phyloP scores from a whole-genome alignment of 1,284 basidiomycete genomes.

The Tremellales sp. region DNA sequence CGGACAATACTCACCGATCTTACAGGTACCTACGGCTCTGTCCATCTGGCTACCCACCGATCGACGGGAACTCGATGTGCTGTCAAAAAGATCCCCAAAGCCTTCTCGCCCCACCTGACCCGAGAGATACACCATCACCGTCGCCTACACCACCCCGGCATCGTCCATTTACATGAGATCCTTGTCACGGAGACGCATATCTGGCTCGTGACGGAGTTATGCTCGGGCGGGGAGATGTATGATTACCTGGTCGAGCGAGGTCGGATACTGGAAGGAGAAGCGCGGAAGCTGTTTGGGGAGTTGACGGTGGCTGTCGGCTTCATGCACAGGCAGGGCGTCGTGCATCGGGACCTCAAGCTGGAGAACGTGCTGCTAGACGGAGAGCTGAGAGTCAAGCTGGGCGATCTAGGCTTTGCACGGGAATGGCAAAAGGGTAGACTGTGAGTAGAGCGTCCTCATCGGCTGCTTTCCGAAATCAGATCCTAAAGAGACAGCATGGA shows the following conservation, averaged over 20 bases:
- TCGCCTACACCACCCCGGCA: conserved; percentile 87
- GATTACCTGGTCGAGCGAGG: conserved; percentile 96
- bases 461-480: no score
- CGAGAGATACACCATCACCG: conserved; percentile 98
- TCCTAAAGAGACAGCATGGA: conserved; percentile 65
- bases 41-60: conserved; percentile 86
- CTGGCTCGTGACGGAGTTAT: conserved; percentile 97
- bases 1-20: conserved; percentile 1
- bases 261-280: conserved; percentile 74
- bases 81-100: conserved; percentile 96
- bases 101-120: conserved; percentile 80
- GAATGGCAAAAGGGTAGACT: conserved; percentile 80
- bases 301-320: conserved; percentile 93
- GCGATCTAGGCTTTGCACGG: conserved; percentile 94
- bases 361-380: conserved; percentile 93
- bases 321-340: conserved; percentile 80
- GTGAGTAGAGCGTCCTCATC: conserved; percentile 19
- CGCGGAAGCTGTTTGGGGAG: conserved; percentile 82
- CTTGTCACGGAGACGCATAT: conserved; percentile 92
- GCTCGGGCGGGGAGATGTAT: conserved; percentile 92
- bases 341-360: conserved; percentile 92
- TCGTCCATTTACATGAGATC: conserved; percentile 95
- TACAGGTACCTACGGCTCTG: conserved; percentile 84
- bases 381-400: conserved; percentile 78
- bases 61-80: conserved; percentile 84